These are phyloP conservation scores for Cutaneotrichosporon spelunceum DNA, from an alignment of 1,284 basidiomycete species.

Conservation along the genomic window DNA sequence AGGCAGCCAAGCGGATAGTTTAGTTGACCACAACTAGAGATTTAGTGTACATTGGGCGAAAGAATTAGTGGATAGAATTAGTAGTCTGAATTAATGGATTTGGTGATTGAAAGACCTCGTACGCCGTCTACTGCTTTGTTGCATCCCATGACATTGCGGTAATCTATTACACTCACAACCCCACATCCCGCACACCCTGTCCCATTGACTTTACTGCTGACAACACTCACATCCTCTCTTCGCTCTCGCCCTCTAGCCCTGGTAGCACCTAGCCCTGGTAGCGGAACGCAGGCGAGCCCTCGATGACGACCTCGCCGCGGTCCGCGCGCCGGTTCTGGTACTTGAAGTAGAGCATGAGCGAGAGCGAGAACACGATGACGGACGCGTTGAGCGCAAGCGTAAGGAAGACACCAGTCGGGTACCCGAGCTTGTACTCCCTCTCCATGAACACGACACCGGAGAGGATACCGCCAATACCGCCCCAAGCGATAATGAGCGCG, in stretches of 20 bases:
- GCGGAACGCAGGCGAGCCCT: slow-evolving; percentile 13
- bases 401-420: slow-evolving; percentile 28
- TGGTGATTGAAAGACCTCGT: too few relatives aligned
- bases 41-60: too few relatives aligned
- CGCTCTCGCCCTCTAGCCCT: neutral
- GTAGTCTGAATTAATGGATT: too few relatives aligned
- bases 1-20: too few relatives aligned
- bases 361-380: slow-evolving; percentile 26
- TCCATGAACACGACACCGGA: slow-evolving; percentile 37
- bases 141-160: neutral
- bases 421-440: slow-evolving; percentile 35
- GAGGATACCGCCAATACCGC: slow-evolving; percentile 54
- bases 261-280: slow-evolving; percentile 13
- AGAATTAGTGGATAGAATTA: too few relatives aligned
- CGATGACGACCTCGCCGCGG: slow-evolving; percentile 12
- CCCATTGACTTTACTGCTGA: too few relatives aligned
- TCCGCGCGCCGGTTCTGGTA: slow-evolving; percentile 21
- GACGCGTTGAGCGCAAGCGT: slow-evolving; percentile 35
- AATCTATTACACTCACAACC: neutral
- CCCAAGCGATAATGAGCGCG: slow-evolving; percentile 50
- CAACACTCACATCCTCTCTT: neutral
- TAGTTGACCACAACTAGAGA: too few relatives aligned
- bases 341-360: slow-evolving; percentile 20
- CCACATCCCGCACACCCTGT: neutral
- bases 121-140: too few relatives aligned